A percentile compares a stretch with the other conserved stretches of the same genome.
phyloP scores from a whole-genome alignment of 2,329 filamentous ascomycete genomes.

The Xylaria sp. region DNA sequence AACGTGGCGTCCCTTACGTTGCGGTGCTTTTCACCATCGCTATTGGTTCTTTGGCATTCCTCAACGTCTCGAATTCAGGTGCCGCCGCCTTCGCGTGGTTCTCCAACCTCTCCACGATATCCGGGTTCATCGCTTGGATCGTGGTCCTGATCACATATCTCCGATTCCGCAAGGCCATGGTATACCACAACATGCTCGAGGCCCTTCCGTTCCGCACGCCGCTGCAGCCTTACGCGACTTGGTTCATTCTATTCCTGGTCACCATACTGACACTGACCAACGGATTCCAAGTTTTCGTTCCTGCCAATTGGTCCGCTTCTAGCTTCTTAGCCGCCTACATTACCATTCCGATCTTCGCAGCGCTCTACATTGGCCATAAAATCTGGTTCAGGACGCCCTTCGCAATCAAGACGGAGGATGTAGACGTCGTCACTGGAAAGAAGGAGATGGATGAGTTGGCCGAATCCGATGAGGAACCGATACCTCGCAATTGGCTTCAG shows the following conservation, averaged over 20 bases:
- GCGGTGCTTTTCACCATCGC: slow-evolving; percentile 66
- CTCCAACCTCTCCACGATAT: slow-evolving; percentile 74
- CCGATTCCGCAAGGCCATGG: slow-evolving; percentile 68
- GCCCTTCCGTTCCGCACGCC: slow-evolving; percentile 64
- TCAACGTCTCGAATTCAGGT: slow-evolving; percentile 73
- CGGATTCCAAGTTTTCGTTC: slow-evolving; percentile 80
- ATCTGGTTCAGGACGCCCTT: slow-evolving; percentile 58
- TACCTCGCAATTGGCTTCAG: slow-evolving; percentile 63
- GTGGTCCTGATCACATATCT: slow-evolving; percentile 68
- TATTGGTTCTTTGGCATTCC: slow-evolving; percentile 74
- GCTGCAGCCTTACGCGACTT: slow-evolving; percentile 73
- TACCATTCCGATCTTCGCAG: slow-evolving; percentile 69
- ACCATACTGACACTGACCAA: slow-evolving; percentile 75
- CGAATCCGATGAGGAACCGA: slow-evolving; percentile 58
- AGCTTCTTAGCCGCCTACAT: slow-evolving; percentile 75
- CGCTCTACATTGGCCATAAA: slow-evolving; percentile 72
- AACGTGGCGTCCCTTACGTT: slow-evolving; percentile 69
- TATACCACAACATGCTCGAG: slow-evolving; percentile 61
- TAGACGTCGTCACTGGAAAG: slow-evolving; percentile 69
- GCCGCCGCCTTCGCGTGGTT: slow-evolving; percentile 77
- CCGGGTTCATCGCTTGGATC: slow-evolving; percentile 70
- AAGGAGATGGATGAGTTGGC: slow-evolving; percentile 71
- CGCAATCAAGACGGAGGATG: slow-evolving; percentile 57
- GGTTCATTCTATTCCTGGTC: slow-evolving; percentile 67
- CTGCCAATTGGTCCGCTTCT: slow-evolving; percentile 68